Evolutionary conservation across 1,139 yeast species (phyloP).

Genomic region (Yamadazyma friedrichii): DNA sequence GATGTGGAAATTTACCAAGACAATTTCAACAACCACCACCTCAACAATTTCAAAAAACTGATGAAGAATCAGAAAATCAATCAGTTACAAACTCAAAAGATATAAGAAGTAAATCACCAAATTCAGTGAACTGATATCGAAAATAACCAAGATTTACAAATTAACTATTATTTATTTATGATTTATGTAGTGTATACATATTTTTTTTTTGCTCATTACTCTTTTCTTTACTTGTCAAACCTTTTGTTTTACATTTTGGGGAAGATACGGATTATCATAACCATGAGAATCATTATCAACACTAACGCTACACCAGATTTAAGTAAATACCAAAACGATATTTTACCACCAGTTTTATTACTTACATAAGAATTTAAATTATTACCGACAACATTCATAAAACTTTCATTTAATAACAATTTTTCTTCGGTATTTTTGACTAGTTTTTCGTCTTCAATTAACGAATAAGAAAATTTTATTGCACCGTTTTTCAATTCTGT

Average conservation of each 20-base stretch:
- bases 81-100: not conserved
- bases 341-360: constrained; percentile 41
- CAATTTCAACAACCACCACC: constrained; percentile 34
- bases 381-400: constrained; percentile 37
- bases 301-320: constrained; percentile 24
- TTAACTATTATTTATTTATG: constrained; percentile 5
- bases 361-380: constrained; percentile 36
- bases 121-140: no score
- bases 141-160: not conserved
- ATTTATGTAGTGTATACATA: constrained; percentile 7
- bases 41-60: constrained; percentile 7
- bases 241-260: constrained; percentile 22
- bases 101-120: not conserved
- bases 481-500: constrained; percentile 38
- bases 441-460: constrained; percentile 37
- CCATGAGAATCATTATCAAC: constrained; percentile 25
- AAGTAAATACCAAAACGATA: constrained; percentile 35
- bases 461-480: constrained; percentile 30
- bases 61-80: constrained; percentile 1
- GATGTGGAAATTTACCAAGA: constrained; percentile 85
- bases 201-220: not conserved
- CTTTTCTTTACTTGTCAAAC: not conserved
- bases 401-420: constrained; percentile 33
- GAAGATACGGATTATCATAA: constrained; percentile 26
- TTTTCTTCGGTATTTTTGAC: constrained; percentile 38